Base-by-base conservation (phyloP, 2,329 filamentous ascomycete genomes). In the Alternaria infectoria region DNA sequence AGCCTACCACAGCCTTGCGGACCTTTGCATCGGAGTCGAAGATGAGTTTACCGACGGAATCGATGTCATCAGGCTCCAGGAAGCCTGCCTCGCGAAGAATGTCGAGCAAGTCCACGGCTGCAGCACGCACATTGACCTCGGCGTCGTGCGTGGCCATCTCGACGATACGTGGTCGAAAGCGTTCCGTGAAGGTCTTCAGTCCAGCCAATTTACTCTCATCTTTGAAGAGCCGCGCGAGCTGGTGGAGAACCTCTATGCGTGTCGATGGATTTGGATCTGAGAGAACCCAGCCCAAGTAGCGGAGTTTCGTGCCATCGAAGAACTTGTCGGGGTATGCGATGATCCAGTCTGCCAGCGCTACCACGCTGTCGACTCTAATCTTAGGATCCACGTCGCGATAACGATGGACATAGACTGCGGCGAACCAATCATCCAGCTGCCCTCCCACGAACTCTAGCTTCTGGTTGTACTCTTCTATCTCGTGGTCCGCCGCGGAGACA, bases 241-340 rank as follows among this genome's bases (percentile, higher is more conserved):
- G 93, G 73, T 90, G 92, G 45, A 99, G 82, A 3, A 96, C 93
- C 78, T 97, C 93, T n/a, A 90, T 86, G 57, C 96, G 88, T 21
- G 93, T 94, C 9, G 89, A 82, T 1, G 90, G 85, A 64, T 90
- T 86, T 4, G 89, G 86, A 77, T 99, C 96, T 5, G 94, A 97
- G 28, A 99, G 85, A 75, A 97, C 90, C 96, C 96, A 99, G 56
- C 96, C 96, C 6, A 99, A 85, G 74, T 99, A 99, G 64, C 96
- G 90, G 54, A 99, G 84, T 80, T 97, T 97, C 70, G 91, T 87
- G 2, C 93, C 93, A 69, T 97, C 92, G 79, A 97, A 93, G 81
- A 97, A 99, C 49, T 92, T 87, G 50, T 93, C 93, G 3, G 94
- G 93, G 55, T 97, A 88, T 11, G 88, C 88, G 77, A 90, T 87